Percentiles rank a stretch among this genome's conserved stretches.
Conservation (phyloP, 1,284 basidiomycete species). For the Pyrrhoderma noxium region DNA sequence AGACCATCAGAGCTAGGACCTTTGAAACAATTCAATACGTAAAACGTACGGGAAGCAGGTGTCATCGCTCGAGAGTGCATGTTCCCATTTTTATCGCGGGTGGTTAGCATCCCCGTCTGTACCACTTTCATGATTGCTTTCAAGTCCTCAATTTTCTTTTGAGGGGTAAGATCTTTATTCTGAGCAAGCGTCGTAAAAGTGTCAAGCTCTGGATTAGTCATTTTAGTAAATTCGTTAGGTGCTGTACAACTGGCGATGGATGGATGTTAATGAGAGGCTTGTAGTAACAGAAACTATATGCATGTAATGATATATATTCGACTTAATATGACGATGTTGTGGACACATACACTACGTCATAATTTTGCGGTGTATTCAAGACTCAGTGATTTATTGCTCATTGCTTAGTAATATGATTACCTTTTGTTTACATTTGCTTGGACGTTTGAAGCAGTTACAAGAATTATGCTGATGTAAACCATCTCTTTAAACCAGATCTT, state of each 20-base stretch:
- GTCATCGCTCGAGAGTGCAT: constrained; percentile 83
- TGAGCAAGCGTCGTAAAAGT: constrained; percentile 58
- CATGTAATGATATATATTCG: too few species aligned
- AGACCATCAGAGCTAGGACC: background rate
- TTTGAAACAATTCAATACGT: background rate
- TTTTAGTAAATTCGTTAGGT: constrained; percentile 1
- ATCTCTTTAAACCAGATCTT: background rate
- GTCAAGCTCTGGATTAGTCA: constrained; percentile 38
- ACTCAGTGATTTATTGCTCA: too few species aligned
- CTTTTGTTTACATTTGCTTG: too few species aligned
- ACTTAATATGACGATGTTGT: too few species aligned
- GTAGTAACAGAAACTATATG: too few species aligned
- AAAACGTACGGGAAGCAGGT: constrained; percentile 52
- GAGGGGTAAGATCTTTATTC: constrained; percentile 43
- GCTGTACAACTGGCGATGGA: too few species aligned
- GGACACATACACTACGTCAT: too few species aligned
- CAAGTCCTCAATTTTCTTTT: constrained; percentile 60
- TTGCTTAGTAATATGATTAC: too few species aligned
- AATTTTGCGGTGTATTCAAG: too few species aligned
- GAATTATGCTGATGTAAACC: too few species aligned
- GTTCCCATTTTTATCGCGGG: constrained; percentile 63
- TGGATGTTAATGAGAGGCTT: too few species aligned
- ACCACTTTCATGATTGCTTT: constrained; percentile 54
- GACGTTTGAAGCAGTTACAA: too few species aligned
- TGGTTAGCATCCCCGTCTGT: constrained; percentile 75